Conservation (phyloP, 2,329 filamentous ascomycete species). For the Penicillium sp. region DNA sequence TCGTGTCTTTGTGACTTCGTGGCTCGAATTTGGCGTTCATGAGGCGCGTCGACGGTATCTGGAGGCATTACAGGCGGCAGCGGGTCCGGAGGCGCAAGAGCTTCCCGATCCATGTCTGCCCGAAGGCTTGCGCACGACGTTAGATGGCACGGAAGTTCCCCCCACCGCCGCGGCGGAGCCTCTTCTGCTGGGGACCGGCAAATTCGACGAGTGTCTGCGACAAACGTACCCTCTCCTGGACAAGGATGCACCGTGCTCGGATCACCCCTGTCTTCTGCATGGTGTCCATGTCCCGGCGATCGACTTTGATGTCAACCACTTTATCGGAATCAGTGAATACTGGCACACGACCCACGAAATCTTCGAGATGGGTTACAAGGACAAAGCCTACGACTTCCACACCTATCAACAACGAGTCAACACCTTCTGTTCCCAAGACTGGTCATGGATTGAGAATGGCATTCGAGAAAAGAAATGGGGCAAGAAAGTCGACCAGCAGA, state of each 20-base stretch:
- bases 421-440: slow-evolving; percentile 78
- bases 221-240: slow-evolving; percentile 80
- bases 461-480: slow-evolving; percentile 64
- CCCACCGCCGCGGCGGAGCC: slow-evolving; percentile 39
- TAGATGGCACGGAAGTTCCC: slow-evolving; percentile 57
- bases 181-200: slow-evolving; percentile 73
- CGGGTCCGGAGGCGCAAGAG: slow-evolving; percentile 55
- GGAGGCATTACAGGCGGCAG: slow-evolving; percentile 64
- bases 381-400: slow-evolving; percentile 79
- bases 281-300: slow-evolving; percentile 91
- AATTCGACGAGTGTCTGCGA: slow-evolving; percentile 76
- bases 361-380: slow-evolving; percentile 69
- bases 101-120: slow-evolving; percentile 90
- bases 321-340: slow-evolving; percentile 95
- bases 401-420: slow-evolving; percentile 82
- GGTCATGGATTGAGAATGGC: slow-evolving; percentile 66
- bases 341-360: slow-evolving; percentile 98
- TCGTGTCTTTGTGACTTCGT: slow-evolving; percentile 89
- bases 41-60: slow-evolving; percentile 82
- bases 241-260: slow-evolving; percentile 77
- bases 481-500: slow-evolving; percentile 65
- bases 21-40: slow-evolving; percentile 96
- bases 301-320: slow-evolving; percentile 95
- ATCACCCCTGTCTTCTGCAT: slow-evolving; percentile 81
- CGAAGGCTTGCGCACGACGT: slow-evolving; percentile 63